Evolutionary conservation across 352 stramenopile genomes (phyloP).

Genomic region (Pelagophyceae sp.): DNA sequence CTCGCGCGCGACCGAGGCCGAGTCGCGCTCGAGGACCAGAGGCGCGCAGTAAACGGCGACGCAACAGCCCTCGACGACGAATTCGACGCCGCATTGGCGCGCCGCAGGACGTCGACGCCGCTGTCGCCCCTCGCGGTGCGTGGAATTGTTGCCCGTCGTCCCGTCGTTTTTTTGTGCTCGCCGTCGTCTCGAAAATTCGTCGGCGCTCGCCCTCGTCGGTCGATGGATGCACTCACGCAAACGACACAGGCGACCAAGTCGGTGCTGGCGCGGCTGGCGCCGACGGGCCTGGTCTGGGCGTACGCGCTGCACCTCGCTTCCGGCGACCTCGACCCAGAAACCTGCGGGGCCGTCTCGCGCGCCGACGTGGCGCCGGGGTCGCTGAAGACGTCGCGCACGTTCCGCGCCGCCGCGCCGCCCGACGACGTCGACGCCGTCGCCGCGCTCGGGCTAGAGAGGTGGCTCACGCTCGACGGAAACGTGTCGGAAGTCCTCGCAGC

Average conservation of each 20-base stretch:
- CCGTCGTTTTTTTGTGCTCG: no score
- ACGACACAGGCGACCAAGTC: no score
- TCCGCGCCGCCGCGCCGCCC: not conserved
- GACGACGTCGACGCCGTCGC: not conserved
- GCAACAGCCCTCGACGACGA: not conserved
- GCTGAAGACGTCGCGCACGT: no score
- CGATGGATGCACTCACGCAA: no score
- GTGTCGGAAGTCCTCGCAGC: no score
- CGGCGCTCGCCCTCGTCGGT: no score
- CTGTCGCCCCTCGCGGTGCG: not conserved
- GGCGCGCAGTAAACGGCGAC: not conserved
- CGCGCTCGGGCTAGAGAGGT: not conserved
- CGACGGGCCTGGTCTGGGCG: no score
- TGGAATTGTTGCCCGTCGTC: no score
- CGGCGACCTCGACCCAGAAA: not conserved
- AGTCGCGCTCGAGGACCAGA: not conserved
- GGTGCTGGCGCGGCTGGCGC: no score
- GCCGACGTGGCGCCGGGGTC: no score
- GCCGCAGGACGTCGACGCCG: not conserved
- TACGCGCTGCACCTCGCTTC: not conserved
- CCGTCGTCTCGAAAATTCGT: no score
- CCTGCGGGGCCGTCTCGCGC: not conserved
- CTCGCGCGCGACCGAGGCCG: not conserved
- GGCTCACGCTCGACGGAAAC: not conserved
- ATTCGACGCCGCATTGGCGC: not conserved